Percentiles rank a stretch among this genome's conserved stretches.
These are phyloP conservation scores for Diatrype stigma DNA, from an alignment of 2,329 filamentous ascomycete genomes.

Conservation along the genomic window DNA sequence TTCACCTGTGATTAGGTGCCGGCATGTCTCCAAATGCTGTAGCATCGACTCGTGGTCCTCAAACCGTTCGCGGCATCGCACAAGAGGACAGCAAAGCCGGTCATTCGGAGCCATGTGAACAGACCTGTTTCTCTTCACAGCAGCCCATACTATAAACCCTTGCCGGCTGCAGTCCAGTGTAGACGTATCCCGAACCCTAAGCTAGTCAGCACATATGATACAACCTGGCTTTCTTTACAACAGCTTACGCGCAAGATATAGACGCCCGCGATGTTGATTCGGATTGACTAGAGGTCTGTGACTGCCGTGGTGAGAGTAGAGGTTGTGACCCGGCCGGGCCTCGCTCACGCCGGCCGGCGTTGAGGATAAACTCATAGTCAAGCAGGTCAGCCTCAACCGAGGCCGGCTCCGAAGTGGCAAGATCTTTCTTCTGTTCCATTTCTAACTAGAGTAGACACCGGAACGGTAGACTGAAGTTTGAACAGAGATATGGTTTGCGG, in stretches of 20 bases:
- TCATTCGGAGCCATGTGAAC: constrained; percentile 43
- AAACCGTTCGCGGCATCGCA: constrained; percentile 47
- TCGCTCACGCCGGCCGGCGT: constrained; percentile 3
- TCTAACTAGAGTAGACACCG: constrained; percentile 11
- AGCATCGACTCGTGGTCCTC: constrained; percentile 51
- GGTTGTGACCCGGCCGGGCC: constrained; percentile 18
- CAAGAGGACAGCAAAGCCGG: constrained; percentile 47
- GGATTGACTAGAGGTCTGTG: constrained; percentile 21
- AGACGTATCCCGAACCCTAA: constrained; percentile 40
- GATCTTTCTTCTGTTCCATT: constrained; percentile 23
- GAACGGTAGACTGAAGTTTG: constrained; percentile 17
- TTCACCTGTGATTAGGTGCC: constrained; percentile 45
- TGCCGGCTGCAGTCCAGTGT: constrained; percentile 49
- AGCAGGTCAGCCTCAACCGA: constrained; percentile 17
- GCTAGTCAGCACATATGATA: constrained; percentile 16
- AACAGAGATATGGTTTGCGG: constrained; percentile 20
- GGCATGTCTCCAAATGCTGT: constrained; percentile 46
- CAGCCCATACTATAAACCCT: constrained; percentile 54
- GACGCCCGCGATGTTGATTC: constrained; percentile 16
- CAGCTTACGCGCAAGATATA: constrained; percentile 29
- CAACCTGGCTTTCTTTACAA: constrained; percentile 1
- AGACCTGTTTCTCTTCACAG: constrained; percentile 50
- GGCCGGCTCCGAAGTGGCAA: constrained; percentile 18
- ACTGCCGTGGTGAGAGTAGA: constrained; percentile 15
- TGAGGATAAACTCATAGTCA: constrained; percentile 17